Base-by-base conservation (phyloP, 495 filamentous ascomycete genomes). In the Neurospora sp. region DNA sequence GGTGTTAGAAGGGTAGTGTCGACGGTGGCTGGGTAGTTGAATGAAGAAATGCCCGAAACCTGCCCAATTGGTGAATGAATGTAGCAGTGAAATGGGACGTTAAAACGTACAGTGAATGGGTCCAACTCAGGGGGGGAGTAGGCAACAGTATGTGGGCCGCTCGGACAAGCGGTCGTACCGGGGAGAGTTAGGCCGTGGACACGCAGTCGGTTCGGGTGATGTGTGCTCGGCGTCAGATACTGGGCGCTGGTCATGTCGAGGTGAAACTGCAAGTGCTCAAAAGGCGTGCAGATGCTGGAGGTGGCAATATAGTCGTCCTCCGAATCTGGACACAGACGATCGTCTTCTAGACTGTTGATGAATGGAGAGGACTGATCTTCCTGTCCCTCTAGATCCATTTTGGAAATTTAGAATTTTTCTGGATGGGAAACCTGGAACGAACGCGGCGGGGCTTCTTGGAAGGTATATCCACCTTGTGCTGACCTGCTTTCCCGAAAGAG, bases 1-100 rank as follows among this genome's bases (percentile, higher is more conserved):
- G 84, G 84, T 7, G 84, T 86, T 22, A 84, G 77, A 61, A 86
- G 80, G n/a, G 80, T 80, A 42, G 81, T 74, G 71, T 86, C 84
- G 73, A 81, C 80, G 41, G 80, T 72, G 4, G 80, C 81, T 22
- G 84, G 79, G 42, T 84, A 82, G 75, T 78, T 84, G 72, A 84
- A 86, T 9, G 82, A 81, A 42, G 84, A 79, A 14, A 85, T 80
- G 73, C 82, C 74, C 16, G 78, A 80, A 5, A 72, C 72, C 78
- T 82, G 74, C 61, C 46, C 35, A 31, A 20, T 14, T 20, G 27
- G 74, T 74, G 39, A 74, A 71, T 71, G 22, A 48, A 41, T 59
- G 37, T 11, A 39, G 70, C 46, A 41, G 20, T 14, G 2, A 40
- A n/a, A 14, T 39, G 16, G 39, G 6, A 53, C 16, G 35, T 53